Evolutionary conservation across 2,329 filamentous ascomycete genomes (phyloP), one percentile per base, ranked within the genome.

Genomic region (Cytospora schulzeri): DNA sequence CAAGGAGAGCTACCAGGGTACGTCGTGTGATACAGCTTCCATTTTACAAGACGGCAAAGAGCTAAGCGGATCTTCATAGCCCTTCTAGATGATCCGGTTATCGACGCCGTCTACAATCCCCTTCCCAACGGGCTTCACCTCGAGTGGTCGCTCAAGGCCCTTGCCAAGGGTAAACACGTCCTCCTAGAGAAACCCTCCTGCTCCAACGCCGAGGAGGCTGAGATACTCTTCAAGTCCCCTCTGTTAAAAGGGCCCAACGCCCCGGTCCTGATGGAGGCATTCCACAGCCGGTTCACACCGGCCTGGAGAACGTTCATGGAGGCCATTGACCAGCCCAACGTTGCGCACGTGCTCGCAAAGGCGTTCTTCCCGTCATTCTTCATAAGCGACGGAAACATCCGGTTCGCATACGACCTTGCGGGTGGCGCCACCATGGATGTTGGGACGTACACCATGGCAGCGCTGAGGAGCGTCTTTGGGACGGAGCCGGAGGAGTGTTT

Each of bases 161-260:
- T 86, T 26, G 69, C 73, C 26, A 78, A 78, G 3, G 80, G 81
- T 4, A 86, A 85, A 67, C 83, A 86, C 68, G 83, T 87, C 24
- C 77, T 86, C 0, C 72, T 85, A 2, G 84, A 86, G 70, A 85
- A 85, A 70, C 83, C 83, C 0, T 76, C 78, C 0, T 77, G 76
- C n/a, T 77, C 76, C 29, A 85, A 83, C 68, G 70, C 74, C 3
- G 64, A 57, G 0, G 81, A 86, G 69, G 82, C 81, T 3, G 69
- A 71, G 22, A 67, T 69, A 0, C 75, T 85, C 19, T 84, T 85
- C 70, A 72, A 69, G 33, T 73, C 74, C 24, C 75, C 77, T 0
- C 65, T 76, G 17, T 68, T 80, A 53, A 65, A 67, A 5, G 57
- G 70, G 0, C 71, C 74, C 1, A 69, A 72, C 19, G 75, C 76